Evolutionary conservation across 1,284 basidiomycete genomes (phyloP).

Genomic region (Cutaneotrichosporon mucoides): DNA sequence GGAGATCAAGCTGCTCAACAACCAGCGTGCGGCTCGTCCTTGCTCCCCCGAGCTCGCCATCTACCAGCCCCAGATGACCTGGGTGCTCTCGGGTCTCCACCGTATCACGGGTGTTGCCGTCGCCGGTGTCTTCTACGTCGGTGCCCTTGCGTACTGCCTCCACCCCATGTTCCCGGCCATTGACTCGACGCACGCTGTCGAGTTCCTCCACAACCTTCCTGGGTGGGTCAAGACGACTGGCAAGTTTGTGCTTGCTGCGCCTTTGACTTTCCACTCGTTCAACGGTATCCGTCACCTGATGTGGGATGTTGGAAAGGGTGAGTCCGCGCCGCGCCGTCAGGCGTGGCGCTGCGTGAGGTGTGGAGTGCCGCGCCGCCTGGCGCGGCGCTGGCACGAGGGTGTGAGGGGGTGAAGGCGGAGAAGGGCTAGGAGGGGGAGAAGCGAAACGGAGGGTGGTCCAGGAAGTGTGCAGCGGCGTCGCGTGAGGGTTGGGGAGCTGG

Average conservation of each 20-base stretch:
- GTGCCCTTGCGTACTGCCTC: constrained; percentile 79
- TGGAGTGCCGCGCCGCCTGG: too few relatives aligned
- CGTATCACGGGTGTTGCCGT: constrained; percentile 77
- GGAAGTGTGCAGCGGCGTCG: too few relatives aligned
- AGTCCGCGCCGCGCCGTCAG: constrained; percentile 44
- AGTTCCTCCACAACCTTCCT: constrained; percentile 62
- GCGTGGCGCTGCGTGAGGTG: too few relatives aligned
- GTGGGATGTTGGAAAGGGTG: constrained; percentile 90
- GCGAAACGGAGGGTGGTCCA: too few relatives aligned
- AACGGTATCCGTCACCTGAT: constrained; percentile 88
- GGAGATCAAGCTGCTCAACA: constrained; percentile 62
- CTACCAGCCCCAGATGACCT: constrained; percentile 91
- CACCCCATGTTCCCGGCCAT: constrained; percentile 62
- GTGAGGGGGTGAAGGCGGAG: too few relatives aligned
- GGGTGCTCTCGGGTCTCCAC: constrained; percentile 78
- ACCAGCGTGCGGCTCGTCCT: constrained; percentile 78
- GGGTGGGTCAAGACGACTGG: constrained; percentile 67
- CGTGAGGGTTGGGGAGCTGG: too few relatives aligned
- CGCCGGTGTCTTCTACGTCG: constrained; percentile 79
- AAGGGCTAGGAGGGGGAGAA: too few relatives aligned
- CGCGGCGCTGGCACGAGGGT: too few relatives aligned
- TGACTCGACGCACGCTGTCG: constrained; percentile 72
- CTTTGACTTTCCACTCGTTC: constrained; percentile 84
- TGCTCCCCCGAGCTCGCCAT: constrained; percentile 91
- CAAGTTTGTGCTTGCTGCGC: constrained; percentile 72